These are phyloP conservation scores for Lolium multiflorum DNA, from an alignment of 176 grass and related monocot genomes.

Conservation along the genomic window DNA sequence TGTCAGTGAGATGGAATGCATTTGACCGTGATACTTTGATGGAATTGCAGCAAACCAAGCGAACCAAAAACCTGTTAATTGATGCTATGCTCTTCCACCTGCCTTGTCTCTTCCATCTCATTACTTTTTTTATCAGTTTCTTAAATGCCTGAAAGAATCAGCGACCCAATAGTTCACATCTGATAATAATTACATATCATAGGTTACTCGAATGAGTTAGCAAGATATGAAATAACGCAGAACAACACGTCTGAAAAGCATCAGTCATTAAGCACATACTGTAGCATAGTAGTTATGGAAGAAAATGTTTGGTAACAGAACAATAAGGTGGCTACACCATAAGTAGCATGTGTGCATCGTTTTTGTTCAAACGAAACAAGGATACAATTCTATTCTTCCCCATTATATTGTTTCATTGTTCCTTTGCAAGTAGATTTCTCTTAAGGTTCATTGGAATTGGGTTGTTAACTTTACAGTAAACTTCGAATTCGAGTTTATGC, in stretches of 20 bases:
- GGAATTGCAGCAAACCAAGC: conserved; percentile 12
- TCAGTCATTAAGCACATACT: conserved; percentile 3
- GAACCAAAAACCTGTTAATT: not conserved
- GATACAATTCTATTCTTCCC: not conserved
- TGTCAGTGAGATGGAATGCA: not conserved
- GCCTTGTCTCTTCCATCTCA: too few relatives aligned
- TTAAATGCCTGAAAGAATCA: too few relatives aligned
- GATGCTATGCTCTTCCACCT: too few relatives aligned
- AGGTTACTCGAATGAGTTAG: conserved; percentile 3
- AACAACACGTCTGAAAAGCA: not conserved
- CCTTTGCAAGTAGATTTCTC: conserved; percentile 24
- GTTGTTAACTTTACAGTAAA: conserved; percentile 23
- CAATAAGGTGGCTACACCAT: conserved; percentile 1
- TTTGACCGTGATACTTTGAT: not conserved
- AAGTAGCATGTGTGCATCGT: not conserved
- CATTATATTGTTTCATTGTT: not conserved
- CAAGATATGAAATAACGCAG: conserved; percentile 14
- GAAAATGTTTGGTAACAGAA: conserved; percentile 1
- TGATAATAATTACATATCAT: conserved; percentile 2
- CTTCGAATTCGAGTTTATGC: conserved; percentile 15
- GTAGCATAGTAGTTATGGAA: conserved; percentile 23
- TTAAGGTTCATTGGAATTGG: not conserved
- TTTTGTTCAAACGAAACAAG: conserved; percentile 18
- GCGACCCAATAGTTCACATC: conserved; percentile 2
- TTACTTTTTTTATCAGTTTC: too few relatives aligned